Conservation (phyloP, 1,139 yeast genomes). For the Kluyveromyces sp. region DNA sequence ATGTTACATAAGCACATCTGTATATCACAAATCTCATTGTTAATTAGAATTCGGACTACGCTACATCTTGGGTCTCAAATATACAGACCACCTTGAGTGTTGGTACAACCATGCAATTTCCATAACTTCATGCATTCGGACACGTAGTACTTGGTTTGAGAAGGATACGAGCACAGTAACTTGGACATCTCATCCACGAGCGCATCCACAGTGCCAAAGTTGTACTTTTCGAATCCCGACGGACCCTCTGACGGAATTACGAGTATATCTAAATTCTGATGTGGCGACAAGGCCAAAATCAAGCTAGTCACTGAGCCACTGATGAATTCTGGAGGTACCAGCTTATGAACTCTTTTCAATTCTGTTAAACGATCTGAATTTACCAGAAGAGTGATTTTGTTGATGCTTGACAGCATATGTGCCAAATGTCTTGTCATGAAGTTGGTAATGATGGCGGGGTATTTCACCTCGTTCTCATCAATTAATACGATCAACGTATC, state of each 20-base stretch:
- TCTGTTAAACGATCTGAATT: constrained; percentile 26
- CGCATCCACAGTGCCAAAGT: constrained; percentile 23
- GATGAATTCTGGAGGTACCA: constrained; percentile 31
- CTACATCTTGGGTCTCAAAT: not conserved
- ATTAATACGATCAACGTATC: constrained; percentile 7
- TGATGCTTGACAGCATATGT: not conserved
- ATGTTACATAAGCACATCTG: constrained; percentile 4
- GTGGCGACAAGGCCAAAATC: constrained; percentile 14
- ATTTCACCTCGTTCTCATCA: constrained; percentile 8
- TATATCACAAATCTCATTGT: constrained; percentile 3
- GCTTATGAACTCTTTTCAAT: constrained; percentile 15
- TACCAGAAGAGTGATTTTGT: constrained; percentile 17
- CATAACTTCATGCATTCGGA: constrained; percentile 13
- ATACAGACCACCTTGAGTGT: constrained; percentile 9
- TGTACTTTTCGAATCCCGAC: constrained; percentile 29
- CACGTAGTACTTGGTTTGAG: constrained; percentile 4
- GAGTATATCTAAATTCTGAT: constrained; percentile 15
- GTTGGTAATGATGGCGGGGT: constrained; percentile 8
- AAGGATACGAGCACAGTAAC: constrained; percentile 5
- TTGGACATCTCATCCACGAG: constrained; percentile 18
- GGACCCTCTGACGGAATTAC: constrained; percentile 34
- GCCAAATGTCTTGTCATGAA: constrained; percentile 5
- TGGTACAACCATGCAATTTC: constrained; percentile 19
- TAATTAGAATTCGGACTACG: constrained; percentile 7
- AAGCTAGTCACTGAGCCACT: constrained; percentile 29